These are phyloP conservation scores for Atkinsonella texensis DNA, from an alignment of 2,329 filamentous ascomycete species.

Conservation along the genomic window DNA sequence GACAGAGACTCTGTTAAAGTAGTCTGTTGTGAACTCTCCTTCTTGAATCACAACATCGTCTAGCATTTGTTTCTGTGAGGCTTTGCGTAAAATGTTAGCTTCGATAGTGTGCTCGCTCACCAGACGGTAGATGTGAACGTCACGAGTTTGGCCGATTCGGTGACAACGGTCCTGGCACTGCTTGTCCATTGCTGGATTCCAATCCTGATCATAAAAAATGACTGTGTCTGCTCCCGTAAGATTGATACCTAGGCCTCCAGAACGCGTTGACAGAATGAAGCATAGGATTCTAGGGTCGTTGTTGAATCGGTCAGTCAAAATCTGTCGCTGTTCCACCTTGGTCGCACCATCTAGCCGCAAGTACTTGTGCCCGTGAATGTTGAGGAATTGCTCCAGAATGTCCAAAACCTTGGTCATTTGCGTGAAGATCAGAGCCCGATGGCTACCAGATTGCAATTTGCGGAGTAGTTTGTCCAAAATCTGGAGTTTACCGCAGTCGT, in stretches of 20 bases:
- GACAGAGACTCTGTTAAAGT: slow-evolving; percentile 71
- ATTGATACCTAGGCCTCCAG: slow-evolving; percentile 91
- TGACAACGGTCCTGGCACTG: slow-evolving; percentile 97
- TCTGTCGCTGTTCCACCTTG: slow-evolving; percentile 89
- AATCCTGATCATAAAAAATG: slow-evolving; percentile 98
- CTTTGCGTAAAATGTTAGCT: slow-evolving; percentile 92
- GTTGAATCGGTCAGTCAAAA: slow-evolving; percentile 94
- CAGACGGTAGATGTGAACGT: slow-evolving; percentile 95
- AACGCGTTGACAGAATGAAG: slow-evolving; percentile 91
- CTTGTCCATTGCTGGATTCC: slow-evolving; percentile 99
- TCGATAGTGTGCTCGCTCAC: slow-evolving; percentile 93
- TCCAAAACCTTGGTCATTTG: slow-evolving; percentile 99
- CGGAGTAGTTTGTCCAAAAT: slow-evolving; percentile 76
- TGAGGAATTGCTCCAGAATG: slow-evolving; percentile 93
- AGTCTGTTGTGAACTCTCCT: slow-evolving; percentile 93
- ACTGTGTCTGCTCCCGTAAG: slow-evolving; percentile 93
- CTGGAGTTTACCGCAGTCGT: slow-evolving; percentile 95
- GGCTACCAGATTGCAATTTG: slow-evolving; percentile 75
- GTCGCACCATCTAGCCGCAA: slow-evolving; percentile 92
- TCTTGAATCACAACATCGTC: slow-evolving; percentile 98
- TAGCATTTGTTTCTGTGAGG: slow-evolving; percentile 93
- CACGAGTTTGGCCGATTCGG: slow-evolving; percentile 91
- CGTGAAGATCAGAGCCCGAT: slow-evolving; percentile 94
- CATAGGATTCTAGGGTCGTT: slow-evolving; percentile 82
- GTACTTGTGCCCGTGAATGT: slow-evolving; percentile 96